Base-by-base conservation (phyloP, 2,329 filamentous ascomycete species). In the Dryadomyces quercivorus region DNA sequence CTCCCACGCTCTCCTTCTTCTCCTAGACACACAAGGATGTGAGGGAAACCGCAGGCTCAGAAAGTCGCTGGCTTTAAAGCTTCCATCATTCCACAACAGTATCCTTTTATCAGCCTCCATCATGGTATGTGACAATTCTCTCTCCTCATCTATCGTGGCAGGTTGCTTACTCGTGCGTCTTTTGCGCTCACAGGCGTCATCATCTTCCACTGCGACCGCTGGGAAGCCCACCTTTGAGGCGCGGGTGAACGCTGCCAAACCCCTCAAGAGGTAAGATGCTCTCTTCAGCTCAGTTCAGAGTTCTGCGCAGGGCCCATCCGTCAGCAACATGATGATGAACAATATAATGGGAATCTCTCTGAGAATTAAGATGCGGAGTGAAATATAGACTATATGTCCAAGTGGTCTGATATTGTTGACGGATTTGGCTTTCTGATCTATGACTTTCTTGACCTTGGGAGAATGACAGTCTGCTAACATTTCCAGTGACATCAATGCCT, bases 311-410 rank as follows among this genome's bases (percentile, higher is more conserved):
- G 22, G 50, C 54, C 21, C 43, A 22, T 21, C 16, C 34, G 48
- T 64, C 62, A 68, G 64, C 63, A 65, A 73, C 63, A 75, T 82
- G 76, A 95, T 95, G 91, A 94, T 88, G 75, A 78, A 73, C 73
- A 74, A 78, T 84, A 84, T 88, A 94, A 95, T 98, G 93, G 93
- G 93, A 98, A 98, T 98, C 93, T 98, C 94, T 98, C 93, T 86
- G 88, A 97, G 88, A 79, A 78, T 81, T 75, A 73, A 69, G 72
- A 79, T 98, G 93, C 88, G 85, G 93, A 98, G 83, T 89, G 83
- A 45, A 45, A 20, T 70, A 76, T n/a, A 73, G 77, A 84, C 88
- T n/a, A 82, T 85, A 86, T 46, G 82, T 82, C 73, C 51, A 62
- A 59, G 57, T 59, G 48, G 52, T 60, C 61, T 63, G 61, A 59